Evolutionary conservation across 1,139 yeast species (phyloP).

Genomic region (Williopsis jadinii): DNA sequence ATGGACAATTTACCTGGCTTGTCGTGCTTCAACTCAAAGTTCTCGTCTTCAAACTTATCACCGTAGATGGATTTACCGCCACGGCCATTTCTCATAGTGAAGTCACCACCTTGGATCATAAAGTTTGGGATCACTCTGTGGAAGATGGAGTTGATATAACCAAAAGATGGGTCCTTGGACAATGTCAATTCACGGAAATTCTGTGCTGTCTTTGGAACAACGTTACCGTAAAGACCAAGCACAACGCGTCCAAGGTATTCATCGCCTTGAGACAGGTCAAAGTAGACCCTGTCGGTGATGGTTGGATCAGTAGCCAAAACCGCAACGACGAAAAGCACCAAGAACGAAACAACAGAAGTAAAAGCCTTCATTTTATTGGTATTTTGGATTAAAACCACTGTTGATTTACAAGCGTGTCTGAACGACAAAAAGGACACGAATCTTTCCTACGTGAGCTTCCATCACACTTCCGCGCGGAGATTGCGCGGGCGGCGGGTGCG

Average conservation of each 20-base stretch:
- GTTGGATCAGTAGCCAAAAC: slow-evolving; percentile 40
- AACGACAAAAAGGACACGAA: no score
- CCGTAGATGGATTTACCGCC: slow-evolving; percentile 97
- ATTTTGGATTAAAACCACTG: not conserved
- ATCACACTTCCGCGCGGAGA: no score
- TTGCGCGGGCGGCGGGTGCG: no score
- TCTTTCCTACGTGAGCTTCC: no score
- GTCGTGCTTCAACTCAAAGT: slow-evolving; percentile 72
- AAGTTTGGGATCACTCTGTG: slow-evolving; percentile 92
- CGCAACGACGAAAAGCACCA: slow-evolving; percentile 8
- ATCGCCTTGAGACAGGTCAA: slow-evolving; percentile 82
- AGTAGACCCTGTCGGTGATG: slow-evolving; percentile 69
- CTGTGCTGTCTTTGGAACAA: slow-evolving; percentile 89
- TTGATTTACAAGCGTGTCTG: not conserved
- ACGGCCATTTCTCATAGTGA: slow-evolving; percentile 86
- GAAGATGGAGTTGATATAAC: slow-evolving; percentile 70
- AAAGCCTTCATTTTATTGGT: slow-evolving; percentile 10
- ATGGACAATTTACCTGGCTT: slow-evolving; percentile 84
- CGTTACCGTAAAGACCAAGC: slow-evolving; percentile 79
- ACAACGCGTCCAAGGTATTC: slow-evolving; percentile 63
- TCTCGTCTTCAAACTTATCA: slow-evolving; percentile 80
- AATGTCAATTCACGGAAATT: slow-evolving; percentile 64
- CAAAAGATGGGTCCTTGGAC: slow-evolving; percentile 36
- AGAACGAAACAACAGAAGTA: slow-evolving; percentile 9
- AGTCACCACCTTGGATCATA: slow-evolving; percentile 98